phyloP scores from a whole-genome alignment of 306 rosid genomes.

The Alnus glutinosa region DNA sequence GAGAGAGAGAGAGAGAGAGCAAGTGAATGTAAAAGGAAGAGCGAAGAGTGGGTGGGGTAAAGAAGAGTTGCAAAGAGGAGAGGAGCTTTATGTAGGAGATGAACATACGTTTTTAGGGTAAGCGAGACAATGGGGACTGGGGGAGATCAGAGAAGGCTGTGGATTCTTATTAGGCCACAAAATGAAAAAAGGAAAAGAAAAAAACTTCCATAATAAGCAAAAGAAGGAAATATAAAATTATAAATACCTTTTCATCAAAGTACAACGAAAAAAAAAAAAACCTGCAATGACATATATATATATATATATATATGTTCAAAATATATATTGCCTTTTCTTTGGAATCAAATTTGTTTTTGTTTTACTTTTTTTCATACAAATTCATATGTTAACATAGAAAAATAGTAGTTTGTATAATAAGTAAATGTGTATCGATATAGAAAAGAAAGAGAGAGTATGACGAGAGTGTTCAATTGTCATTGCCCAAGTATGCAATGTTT shows the following conservation, averaged over 20 bases:
- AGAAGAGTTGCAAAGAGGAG: conserved; percentile 32
- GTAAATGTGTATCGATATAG: too few relatives aligned
- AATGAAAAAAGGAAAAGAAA: background rate
- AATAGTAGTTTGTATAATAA: too few relatives aligned
- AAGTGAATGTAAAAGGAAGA: background rate
- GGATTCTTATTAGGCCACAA: conserved; percentile 12
- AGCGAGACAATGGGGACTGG: conserved; percentile 15
- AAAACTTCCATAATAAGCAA: background rate
- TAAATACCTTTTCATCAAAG: background rate
- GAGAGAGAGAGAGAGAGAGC: background rate
- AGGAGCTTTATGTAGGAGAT: conserved; percentile 48
- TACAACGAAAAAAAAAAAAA: background rate
- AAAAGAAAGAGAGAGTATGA: too few relatives aligned
- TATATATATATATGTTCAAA: too few relatives aligned
- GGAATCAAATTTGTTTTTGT: too few relatives aligned
- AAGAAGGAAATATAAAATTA: background rate
- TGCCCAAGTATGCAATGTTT: too few relatives aligned
- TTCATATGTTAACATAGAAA: too few relatives aligned
- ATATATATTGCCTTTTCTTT: too few relatives aligned
- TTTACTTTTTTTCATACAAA: too few relatives aligned
- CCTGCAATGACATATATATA: too few relatives aligned
- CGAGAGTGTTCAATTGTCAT: too few relatives aligned
- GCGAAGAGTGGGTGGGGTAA: conserved; percentile 13
- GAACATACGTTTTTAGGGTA: conserved; percentile 56
- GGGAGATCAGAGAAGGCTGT: background rate